A percentile compares a stretch with the other conserved stretches of the same genome.
These are phyloP conservation scores for Spathaspora passalidarum DNA, from an alignment of 805 yeast genomes.

Conservation along the genomic window DNA sequence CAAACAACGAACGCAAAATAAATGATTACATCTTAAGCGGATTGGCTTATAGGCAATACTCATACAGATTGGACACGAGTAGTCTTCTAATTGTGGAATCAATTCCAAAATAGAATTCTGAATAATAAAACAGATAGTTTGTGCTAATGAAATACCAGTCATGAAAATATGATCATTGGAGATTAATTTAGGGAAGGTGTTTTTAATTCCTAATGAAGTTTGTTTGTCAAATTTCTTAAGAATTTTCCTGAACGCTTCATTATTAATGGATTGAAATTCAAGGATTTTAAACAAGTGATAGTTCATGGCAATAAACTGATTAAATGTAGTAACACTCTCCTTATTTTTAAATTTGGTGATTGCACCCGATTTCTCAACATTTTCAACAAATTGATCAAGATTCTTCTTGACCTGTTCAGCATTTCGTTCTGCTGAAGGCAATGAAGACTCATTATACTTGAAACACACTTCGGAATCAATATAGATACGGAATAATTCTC, in stretches of 20 bases:
- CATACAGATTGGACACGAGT: slow-evolving; percentile 70
- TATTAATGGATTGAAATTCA: slow-evolving; percentile 60
- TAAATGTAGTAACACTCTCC: slow-evolving; percentile 43
- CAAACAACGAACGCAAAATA: slow-evolving; percentile 71
- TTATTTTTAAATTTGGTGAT: slow-evolving; percentile 44
- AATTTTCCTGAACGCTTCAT: slow-evolving; percentile 63
- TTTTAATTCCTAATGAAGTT: slow-evolving; percentile 51
- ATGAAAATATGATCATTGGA: slow-evolving; percentile 41
- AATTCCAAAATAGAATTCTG: slow-evolving; percentile 52
- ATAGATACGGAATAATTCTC: slow-evolving; percentile 62
- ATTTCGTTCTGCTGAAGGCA: slow-evolving; percentile 43
- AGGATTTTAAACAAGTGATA: slow-evolving; percentile 52
- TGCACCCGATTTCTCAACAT: slow-evolving; percentile 35
- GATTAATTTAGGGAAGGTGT: slow-evolving; percentile 44
- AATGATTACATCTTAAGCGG: slow-evolving; percentile 58
- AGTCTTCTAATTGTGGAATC: slow-evolving; percentile 74
- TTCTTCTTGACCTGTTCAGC: slow-evolving; percentile 45
- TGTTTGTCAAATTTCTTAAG: slow-evolving; percentile 75
- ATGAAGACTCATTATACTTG: slow-evolving; percentile 43
- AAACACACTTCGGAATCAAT: slow-evolving; percentile 67
- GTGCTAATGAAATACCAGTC: slow-evolving; percentile 49
- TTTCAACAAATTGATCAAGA: slow-evolving; percentile 37
- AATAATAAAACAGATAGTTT: slow-evolving; percentile 53
- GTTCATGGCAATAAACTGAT: slow-evolving; percentile 52
- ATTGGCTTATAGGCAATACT: slow-evolving; percentile 72